Evolutionary conservation across 148 eudicot species (phyloP).

Genomic region (Drosera capensis): DNA sequence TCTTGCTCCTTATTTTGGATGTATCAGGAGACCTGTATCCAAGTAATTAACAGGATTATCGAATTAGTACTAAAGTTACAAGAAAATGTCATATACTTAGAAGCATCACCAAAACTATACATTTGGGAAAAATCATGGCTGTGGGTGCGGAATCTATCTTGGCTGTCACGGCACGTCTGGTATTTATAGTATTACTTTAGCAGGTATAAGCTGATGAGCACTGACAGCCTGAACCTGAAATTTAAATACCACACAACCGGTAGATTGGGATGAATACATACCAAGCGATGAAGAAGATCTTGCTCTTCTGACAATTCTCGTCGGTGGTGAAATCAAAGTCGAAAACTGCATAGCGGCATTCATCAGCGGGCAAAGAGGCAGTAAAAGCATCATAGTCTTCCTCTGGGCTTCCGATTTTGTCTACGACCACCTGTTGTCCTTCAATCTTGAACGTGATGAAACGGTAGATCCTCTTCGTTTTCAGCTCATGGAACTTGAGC

Average conservation of each 20-base stretch:
- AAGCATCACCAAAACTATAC: too few relatives aligned
- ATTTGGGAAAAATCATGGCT: too few relatives aligned
- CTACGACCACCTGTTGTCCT: conserved; percentile 65
- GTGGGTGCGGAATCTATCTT: too few relatives aligned
- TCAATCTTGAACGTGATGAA: conserved; percentile 54
- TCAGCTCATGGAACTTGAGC: conserved; percentile 52
- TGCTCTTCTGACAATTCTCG: conserved; percentile 86
- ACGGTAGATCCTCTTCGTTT: conserved; percentile 51
- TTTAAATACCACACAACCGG: not conserved
- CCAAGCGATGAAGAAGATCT: conserved; percentile 87
- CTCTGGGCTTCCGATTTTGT: conserved; percentile 45
- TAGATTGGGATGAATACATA: conserved; percentile 4
- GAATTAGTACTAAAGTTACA: too few relatives aligned
- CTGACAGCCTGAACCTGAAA: not conserved
- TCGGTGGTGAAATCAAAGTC: conserved; percentile 70
- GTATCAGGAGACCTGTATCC: conserved; percentile 57
- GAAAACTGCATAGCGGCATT: conserved; percentile 77
- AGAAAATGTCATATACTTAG: too few relatives aligned
- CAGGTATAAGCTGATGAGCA: not conserved
- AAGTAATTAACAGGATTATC: not conserved
- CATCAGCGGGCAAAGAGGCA: conserved; percentile 55
- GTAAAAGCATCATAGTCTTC: conserved; percentile 59
- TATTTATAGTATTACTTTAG: too few relatives aligned
- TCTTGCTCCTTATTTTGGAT: conserved; percentile 80
- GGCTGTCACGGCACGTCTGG: too few relatives aligned